Evolutionary conservation across 2,329 filamentous ascomycete genomes (phyloP).

Genomic region (Trichophyton rubrum): DNA sequence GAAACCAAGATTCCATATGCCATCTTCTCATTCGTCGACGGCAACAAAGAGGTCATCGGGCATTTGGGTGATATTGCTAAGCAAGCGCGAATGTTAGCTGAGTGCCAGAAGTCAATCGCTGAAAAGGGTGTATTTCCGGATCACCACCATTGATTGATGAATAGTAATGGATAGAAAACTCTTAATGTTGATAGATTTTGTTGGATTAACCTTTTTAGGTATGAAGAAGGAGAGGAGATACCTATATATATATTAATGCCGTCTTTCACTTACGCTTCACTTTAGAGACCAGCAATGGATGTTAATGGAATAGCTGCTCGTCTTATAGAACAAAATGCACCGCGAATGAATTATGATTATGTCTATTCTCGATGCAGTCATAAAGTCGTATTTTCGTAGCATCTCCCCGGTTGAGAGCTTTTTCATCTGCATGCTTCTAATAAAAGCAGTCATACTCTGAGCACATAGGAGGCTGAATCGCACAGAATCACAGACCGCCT

Average conservation of each 20-base stretch:
- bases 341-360: neutral
- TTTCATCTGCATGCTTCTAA: neutral
- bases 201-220: neutral
- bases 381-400: neutral
- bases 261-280: neutral
- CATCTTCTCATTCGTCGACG: constrained; percentile 70
- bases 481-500: constrained; percentile 33
- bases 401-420: neutral
- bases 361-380: neutral
- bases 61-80: constrained; percentile 65
- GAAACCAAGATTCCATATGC: constrained; percentile 78
- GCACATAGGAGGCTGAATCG: neutral
- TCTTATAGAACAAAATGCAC: neutral
- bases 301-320: neutral
- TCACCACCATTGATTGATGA: constrained; percentile 16
- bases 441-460: neutral
- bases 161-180: neutral
- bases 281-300: neutral
- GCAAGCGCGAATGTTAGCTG: constrained; percentile 63
- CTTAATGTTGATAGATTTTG: neutral
- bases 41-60: constrained; percentile 69
- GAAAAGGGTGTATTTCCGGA: constrained; percentile 14
- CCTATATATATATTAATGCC: neutral
- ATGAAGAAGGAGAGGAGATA: neutral
- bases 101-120: constrained; percentile 48